Conservation (phyloP, 148 eudicot species). For the Pouteria glomerata region DNA sequence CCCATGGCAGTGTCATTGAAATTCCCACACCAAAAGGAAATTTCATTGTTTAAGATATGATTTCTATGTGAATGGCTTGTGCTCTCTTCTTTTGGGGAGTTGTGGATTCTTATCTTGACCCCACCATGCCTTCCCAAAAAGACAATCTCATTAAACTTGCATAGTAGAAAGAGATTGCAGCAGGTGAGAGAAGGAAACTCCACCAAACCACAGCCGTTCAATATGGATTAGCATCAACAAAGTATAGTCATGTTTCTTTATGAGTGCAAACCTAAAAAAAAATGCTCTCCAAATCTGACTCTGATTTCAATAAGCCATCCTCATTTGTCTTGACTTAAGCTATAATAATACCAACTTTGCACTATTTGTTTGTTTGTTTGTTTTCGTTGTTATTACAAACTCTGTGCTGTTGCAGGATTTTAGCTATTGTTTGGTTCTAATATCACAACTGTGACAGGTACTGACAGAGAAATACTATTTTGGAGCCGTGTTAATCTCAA, state of each 20-base stretch:
- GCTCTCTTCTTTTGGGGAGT: conserved; percentile 14
- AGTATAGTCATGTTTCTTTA: background rate
- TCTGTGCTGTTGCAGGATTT: too few relatives aligned
- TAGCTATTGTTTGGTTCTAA: too few relatives aligned
- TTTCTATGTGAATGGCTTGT: conserved; percentile 1
- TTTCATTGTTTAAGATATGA: conserved; percentile 17
- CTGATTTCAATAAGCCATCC: background rate
- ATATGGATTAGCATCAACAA: background rate
- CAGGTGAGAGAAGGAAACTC: background rate
- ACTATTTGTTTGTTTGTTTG: too few relatives aligned
- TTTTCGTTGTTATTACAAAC: too few relatives aligned
- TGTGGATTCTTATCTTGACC: conserved; percentile 20
- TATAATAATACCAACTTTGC: background rate
- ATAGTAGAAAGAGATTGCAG: background rate
- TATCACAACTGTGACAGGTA: background rate
- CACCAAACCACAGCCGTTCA: background rate
- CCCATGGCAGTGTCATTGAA: conserved; percentile 20
- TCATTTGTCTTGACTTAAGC: background rate
- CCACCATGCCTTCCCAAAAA: conserved; percentile 9
- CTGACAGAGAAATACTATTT: background rate
- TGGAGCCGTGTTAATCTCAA: conserved; percentile 7
- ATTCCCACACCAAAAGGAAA: conserved; percentile 16
- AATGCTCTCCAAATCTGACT: background rate
- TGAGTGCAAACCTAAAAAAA: background rate
- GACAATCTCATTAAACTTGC: background rate